Conservation (phyloP, 2,329 filamentous ascomycete genomes). For the Trichoderma koningii region DNA sequence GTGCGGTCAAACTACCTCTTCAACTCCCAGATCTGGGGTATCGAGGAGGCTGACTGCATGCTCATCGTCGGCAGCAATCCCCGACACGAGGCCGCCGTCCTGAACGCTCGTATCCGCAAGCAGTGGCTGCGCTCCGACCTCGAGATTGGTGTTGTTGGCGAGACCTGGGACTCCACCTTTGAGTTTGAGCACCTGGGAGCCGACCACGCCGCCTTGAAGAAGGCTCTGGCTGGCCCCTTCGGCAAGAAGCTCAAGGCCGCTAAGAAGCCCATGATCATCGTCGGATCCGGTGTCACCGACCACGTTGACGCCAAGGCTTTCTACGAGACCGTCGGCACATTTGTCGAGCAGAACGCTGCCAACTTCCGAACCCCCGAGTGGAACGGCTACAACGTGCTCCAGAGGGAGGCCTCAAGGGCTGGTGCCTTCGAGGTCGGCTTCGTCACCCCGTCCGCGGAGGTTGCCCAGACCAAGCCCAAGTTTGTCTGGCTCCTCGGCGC, state of each 20-base stretch:
- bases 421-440: constrained; percentile 97
- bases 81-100: constrained; percentile 88
- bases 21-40: constrained; percentile 91
- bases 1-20: constrained; percentile 93
- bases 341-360: constrained; percentile 88
- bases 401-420: constrained; percentile 86
- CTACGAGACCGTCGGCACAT: constrained; percentile 85
- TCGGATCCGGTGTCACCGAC: constrained; percentile 89
- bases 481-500: constrained; percentile 96
- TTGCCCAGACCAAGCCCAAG: constrained; percentile 85
- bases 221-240: constrained; percentile 80
- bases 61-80: constrained; percentile 95
- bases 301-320: constrained; percentile 89
- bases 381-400: constrained; percentile 97
- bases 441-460: constrained; percentile 76
- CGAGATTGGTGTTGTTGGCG: constrained; percentile 87
- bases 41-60: constrained; percentile 90
- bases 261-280: constrained; percentile 93
- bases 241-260: constrained; percentile 88
- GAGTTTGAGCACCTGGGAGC: constrained; percentile 89
- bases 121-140: constrained; percentile 96
- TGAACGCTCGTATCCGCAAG: constrained; percentile 96
- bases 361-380: constrained; percentile 89
- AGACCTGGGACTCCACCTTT: constrained; percentile 91
- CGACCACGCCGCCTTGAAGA: constrained; percentile 78